Evolutionary conservation across 345 rosid genomes (phyloP).

Genomic region (Clausena lansium): DNA sequence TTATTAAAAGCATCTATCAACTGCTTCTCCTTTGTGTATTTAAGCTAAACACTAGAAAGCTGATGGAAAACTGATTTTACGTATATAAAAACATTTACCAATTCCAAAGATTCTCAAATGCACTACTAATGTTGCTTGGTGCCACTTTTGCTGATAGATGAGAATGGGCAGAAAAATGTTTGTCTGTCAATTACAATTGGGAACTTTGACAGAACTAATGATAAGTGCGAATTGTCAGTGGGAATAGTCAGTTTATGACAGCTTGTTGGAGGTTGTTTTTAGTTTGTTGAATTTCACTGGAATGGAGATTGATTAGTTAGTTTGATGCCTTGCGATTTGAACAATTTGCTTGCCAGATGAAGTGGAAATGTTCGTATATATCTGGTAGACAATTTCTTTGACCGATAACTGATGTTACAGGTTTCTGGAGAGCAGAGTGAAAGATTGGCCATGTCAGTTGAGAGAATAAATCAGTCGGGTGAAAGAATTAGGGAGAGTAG

Average conservation of each 20-base stretch:
- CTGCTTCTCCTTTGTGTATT: not conserved
- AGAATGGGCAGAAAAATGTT: not conserved
- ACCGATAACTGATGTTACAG: conserved; percentile 30
- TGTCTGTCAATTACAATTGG: not conserved
- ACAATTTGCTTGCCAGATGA: not conserved
- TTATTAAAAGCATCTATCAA: not conserved
- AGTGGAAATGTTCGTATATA: not conserved
- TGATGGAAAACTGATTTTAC: not conserved
- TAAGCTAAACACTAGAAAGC: not conserved
- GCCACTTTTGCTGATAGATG: not conserved
- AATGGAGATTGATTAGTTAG: conserved; percentile 4
- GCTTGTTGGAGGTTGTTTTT: not conserved
- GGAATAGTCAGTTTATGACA: not conserved
- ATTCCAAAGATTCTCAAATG: not conserved
- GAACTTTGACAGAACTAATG: not conserved
- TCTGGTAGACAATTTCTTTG: conserved; percentile 4
- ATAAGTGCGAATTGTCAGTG: not conserved
- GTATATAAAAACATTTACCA: not conserved
- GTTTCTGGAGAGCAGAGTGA: conserved; percentile 78
- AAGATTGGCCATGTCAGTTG: conserved; percentile 73
- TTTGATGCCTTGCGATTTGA: not conserved
- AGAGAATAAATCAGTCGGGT: conserved; percentile 70
- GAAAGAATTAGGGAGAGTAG: conserved; percentile 82
- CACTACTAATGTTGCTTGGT: not conserved
- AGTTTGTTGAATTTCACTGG: not conserved